Evolutionary conservation across 2,329 filamentous ascomycete species (phyloP).

Genomic region (Nannizziopsis barbatae): DNA sequence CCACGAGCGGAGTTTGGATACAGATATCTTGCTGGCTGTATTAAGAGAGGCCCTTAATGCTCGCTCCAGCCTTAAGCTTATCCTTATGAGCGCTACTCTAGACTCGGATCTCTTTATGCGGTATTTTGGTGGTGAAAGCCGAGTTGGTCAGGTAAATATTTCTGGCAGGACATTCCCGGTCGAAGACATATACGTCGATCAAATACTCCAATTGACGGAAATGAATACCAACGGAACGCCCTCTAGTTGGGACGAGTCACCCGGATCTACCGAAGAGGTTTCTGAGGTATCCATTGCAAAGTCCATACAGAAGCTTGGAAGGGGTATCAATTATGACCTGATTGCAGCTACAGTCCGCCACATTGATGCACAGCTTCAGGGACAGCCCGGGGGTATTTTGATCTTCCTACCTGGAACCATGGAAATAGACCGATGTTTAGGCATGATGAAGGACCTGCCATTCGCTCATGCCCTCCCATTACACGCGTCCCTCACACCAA

Average conservation of each 20-base stretch:
- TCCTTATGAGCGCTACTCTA: conserved; percentile 93
- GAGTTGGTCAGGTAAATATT: conserved; percentile 75
- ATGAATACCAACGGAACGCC: conserved; percentile 43
- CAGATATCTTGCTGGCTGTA: conserved; percentile 82
- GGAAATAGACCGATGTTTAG: conserved; percentile 76
- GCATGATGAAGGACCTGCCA: conserved; percentile 52
- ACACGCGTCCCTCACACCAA: conserved; percentile 81
- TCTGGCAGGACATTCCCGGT: conserved; percentile 82
- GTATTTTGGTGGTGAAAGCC: conserved; percentile 64
- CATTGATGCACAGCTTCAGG: conserved; percentile 66
- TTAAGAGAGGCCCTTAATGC: conserved; percentile 67
- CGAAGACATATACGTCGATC: conserved; percentile 78
- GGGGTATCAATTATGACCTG: conserved; percentile 83
- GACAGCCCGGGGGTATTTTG: conserved; percentile 74
- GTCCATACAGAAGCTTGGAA: conserved; percentile 60
- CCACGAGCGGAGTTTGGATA: conserved; percentile 88
- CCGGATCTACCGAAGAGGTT: conserved; percentile 24
- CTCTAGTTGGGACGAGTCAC: conserved; percentile 26
- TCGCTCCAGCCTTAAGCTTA: conserved; percentile 70
- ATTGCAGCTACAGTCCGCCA: conserved; percentile 66
- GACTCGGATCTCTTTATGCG: conserved; percentile 74
- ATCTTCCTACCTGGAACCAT: conserved; percentile 87
- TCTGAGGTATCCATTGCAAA: conserved; percentile 50
- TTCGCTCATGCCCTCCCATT: conserved; percentile 71
- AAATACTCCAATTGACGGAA: conserved; percentile 68